Evolutionary conservation across 192 early-diverging fungal species (phyloP).

Genomic region (Coemansia asiatica): DNA sequence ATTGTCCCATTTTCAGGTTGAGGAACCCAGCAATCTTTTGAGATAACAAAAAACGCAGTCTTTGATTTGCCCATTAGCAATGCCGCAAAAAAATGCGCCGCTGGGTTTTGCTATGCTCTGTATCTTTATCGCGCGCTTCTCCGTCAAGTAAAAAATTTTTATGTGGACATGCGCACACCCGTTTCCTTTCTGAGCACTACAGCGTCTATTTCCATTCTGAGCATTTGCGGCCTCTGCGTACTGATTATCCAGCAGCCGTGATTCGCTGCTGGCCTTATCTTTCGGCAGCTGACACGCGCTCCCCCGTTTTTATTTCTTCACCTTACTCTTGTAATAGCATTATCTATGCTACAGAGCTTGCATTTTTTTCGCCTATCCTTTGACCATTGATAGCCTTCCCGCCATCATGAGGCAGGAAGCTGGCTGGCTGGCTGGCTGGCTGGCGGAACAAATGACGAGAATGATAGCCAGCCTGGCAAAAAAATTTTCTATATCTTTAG

Average conservation of each 20-base stretch:
- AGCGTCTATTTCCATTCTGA: conserved; percentile 3
- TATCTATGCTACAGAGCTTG: background rate
- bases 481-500: background rate
- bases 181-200: background rate
- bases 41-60: conserved; percentile 2
- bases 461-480: background rate
- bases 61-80: conserved; percentile 5
- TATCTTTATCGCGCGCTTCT: background rate
- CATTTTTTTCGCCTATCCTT: background rate
- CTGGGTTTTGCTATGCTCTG: background rate
- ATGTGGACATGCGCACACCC: conserved; percentile 11
- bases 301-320: background rate
- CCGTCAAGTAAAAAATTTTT: background rate
- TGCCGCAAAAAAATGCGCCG: conserved; percentile 6
- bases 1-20: background rate
- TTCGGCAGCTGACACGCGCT: conserved; percentile 4
- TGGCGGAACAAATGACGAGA: too few relatives aligned
- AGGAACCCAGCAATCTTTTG: conserved; percentile 4
- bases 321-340: background rate
- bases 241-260: conserved; percentile 13
- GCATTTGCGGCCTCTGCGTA: conserved; percentile 6
- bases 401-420: conserved; percentile 7
- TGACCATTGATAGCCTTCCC: background rate
- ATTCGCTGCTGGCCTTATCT: conserved; percentile 32
- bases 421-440: conserved; percentile 1